Percentiles rank a stretch among this genome's conserved stretches.
phyloP scores from a whole-genome alignment of 805 yeast species.

The Candida palmyrensis region DNA sequence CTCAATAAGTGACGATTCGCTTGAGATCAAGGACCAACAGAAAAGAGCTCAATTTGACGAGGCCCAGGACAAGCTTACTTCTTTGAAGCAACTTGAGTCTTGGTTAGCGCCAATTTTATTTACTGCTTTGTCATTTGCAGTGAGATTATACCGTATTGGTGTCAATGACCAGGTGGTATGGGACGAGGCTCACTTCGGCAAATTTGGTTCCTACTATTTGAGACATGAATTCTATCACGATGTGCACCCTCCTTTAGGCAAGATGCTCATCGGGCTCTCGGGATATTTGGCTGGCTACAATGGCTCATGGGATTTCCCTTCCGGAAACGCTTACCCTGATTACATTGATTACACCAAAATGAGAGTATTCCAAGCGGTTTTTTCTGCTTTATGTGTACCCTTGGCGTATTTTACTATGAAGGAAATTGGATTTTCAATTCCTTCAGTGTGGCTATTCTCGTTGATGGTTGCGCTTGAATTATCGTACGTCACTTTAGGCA shows the following conservation, averaged over 20 bases:
- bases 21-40: constrained; percentile 12
- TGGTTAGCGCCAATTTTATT: constrained; percentile 55
- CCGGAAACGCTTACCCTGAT: constrained; percentile 62
- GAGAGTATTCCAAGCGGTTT: constrained; percentile 68
- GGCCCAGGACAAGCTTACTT: constrained; percentile 21
- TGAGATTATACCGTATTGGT: constrained; percentile 61
- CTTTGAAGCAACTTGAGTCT: constrained; percentile 28
- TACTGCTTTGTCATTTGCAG: constrained; percentile 63
- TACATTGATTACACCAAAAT: constrained; percentile 55
- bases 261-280: constrained; percentile 83
- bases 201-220: constrained; percentile 88
- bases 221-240: constrained; percentile 89
- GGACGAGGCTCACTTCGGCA: constrained; percentile 98
- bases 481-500: constrained; percentile 64
- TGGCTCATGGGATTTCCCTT: constrained; percentile 68
- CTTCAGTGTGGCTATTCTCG: constrained; percentile 56
- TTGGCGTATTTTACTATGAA: constrained; percentile 67
- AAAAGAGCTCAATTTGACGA: constrained; percentile 21
- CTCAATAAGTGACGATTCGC: constrained; percentile 6
- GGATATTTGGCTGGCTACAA: constrained; percentile 81
- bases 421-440: constrained; percentile 45
- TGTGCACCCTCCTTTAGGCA: constrained; percentile 96
- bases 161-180: constrained; percentile 77
- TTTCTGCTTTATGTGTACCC: constrained; percentile 64
- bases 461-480: constrained; percentile 63